A percentile compares a stretch with the other conserved stretches of the same genome.
Evolutionary conservation across 1,139 yeast genomes (phyloP).

Genomic region (Debaryomyces singareniensis): DNA sequence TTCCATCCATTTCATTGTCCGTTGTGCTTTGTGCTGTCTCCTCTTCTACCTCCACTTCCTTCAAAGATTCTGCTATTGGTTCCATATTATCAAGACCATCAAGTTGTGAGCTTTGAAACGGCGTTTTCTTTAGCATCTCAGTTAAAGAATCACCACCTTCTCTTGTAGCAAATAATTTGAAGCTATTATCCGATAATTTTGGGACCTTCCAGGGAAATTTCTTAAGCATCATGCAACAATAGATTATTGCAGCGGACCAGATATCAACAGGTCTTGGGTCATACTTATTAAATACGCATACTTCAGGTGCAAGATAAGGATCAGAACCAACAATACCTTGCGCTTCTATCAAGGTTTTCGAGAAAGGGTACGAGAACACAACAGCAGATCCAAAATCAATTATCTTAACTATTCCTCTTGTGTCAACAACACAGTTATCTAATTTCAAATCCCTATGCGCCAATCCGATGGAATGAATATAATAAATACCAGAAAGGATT

Average conservation of each 20-base stretch:
- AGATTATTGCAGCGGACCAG: slow-evolving; percentile 93
- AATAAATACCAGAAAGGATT: slow-evolving; percentile 72
- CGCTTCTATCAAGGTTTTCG: slow-evolving; percentile 71
- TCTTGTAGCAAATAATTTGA: slow-evolving; percentile 54
- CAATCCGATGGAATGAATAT: slow-evolving; percentile 80
- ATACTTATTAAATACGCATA: slow-evolving; percentile 70
- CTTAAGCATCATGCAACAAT: slow-evolving; percentile 91
- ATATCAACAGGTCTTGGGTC: slow-evolving; percentile 94
- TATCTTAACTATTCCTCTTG: slow-evolving; percentile 78
- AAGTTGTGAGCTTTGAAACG: slow-evolving; percentile 9
- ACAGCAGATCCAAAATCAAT: slow-evolving; percentile 96
- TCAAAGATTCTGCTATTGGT: slow-evolving; percentile 1
- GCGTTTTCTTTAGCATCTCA: slow-evolving; percentile 36
- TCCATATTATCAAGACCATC: slow-evolving; percentile 5
- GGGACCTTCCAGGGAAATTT: slow-evolving; percentile 98
- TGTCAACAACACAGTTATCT: slow-evolving; percentile 88
- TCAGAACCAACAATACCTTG: slow-evolving; percentile 93
- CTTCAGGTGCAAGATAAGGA: slow-evolving; percentile 94
- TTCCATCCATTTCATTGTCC: slow-evolving; percentile 26
- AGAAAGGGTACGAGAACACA: slow-evolving; percentile 85
- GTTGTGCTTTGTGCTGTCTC: slow-evolving; percentile 11
- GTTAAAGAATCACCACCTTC: slow-evolving; percentile 38
- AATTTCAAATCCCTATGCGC: slow-evolving; percentile 91
- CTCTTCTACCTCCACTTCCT: slow-evolving; percentile 2
- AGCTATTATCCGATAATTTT: slow-evolving; percentile 76